A percentile compares a stretch with the other conserved stretches of the same genome.
These are phyloP conservation scores for Lycium barbarum DNA, from an alignment of 257 asterid genomes.

Conservation along the genomic window DNA sequence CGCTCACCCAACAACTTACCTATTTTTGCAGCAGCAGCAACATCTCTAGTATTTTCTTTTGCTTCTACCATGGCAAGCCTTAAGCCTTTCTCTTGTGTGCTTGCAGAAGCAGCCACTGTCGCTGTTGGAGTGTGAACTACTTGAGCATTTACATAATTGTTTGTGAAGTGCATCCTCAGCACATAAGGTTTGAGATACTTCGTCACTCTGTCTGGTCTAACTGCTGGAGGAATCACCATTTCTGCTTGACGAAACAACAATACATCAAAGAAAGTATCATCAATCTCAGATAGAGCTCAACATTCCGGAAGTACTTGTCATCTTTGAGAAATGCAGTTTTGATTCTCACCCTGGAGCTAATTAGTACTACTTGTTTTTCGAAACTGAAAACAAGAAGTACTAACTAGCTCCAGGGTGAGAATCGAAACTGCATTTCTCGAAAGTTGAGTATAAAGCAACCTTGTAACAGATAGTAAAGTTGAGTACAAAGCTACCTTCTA, in stretches of 20 bases:
- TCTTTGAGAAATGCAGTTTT: background rate
- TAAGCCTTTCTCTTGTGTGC: slow-evolving; percentile 59
- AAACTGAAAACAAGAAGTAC: background rate
- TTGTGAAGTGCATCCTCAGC: slow-evolving; percentile 84
- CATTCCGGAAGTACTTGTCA: background rate
- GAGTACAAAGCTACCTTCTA: slow-evolving; percentile 17
- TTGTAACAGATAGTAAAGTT: background rate
- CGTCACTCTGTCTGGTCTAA: slow-evolving; percentile 65
- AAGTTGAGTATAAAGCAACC: too few species aligned
- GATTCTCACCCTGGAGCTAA: background rate
- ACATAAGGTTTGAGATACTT: slow-evolving; percentile 85
- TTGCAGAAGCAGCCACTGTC: slow-evolving; percentile 88
- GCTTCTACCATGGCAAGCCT: slow-evolving; percentile 66
- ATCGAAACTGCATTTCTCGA: background rate
- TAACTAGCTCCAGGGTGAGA: background rate
- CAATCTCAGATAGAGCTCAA: background rate
- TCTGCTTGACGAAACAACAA: slow-evolving; percentile 31
- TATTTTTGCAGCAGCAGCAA: slow-evolving; percentile 91
- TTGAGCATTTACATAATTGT: slow-evolving; percentile 80
- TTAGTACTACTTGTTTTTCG: background rate
- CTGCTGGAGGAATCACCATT: slow-evolving; percentile 86
- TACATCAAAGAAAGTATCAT: background rate
- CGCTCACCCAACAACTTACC: slow-evolving; percentile 87
- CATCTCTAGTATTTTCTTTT: slow-evolving; percentile 75
- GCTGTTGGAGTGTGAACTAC: slow-evolving; percentile 91